phyloP scores from a whole-genome alignment of 106 monocot species.

The Dendrobium nobile region DNA sequence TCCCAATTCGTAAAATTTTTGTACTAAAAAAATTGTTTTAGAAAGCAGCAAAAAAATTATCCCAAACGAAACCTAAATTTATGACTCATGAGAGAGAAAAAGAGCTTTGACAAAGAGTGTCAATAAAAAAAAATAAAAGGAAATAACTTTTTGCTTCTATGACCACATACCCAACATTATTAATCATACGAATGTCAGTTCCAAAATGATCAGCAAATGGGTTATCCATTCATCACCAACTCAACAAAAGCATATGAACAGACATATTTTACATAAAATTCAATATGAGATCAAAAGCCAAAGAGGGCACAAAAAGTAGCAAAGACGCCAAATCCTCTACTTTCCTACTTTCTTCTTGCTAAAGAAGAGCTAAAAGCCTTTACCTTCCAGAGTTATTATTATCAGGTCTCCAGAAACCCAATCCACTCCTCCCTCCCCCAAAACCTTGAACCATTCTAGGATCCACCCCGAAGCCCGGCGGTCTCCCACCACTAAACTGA shows the following conservation, averaged over 20 bases:
- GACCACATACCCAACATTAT: background rate
- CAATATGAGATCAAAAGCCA: background rate
- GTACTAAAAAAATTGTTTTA: no score
- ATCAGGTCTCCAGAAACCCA: slow-evolving; percentile 33
- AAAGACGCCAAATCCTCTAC: background rate
- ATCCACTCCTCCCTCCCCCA: slow-evolving; percentile 12
- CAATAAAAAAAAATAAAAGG: background rate
- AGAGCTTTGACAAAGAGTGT: background rate
- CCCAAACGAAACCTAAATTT: no score
- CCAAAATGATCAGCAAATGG: no score
- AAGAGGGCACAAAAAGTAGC: background rate
- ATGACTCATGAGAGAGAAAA: background rate
- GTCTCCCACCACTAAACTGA: background rate
- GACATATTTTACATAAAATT: slow-evolving; percentile 12
- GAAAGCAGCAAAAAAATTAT: no score
- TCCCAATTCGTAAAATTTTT: no score
- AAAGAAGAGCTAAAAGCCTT: background rate
- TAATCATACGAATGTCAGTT: background rate
- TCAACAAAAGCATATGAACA: background rate
- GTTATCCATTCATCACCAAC: slow-evolving; percentile 5
- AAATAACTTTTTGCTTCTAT: background rate
- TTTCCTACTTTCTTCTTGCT: background rate
- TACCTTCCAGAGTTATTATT: slow-evolving; percentile 6
- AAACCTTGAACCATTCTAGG: background rate
- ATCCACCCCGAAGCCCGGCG: background rate